Evolutionary conservation across 1,284 basidiomycete genomes (phyloP).

Genomic region (Puccinia coronata): DNA sequence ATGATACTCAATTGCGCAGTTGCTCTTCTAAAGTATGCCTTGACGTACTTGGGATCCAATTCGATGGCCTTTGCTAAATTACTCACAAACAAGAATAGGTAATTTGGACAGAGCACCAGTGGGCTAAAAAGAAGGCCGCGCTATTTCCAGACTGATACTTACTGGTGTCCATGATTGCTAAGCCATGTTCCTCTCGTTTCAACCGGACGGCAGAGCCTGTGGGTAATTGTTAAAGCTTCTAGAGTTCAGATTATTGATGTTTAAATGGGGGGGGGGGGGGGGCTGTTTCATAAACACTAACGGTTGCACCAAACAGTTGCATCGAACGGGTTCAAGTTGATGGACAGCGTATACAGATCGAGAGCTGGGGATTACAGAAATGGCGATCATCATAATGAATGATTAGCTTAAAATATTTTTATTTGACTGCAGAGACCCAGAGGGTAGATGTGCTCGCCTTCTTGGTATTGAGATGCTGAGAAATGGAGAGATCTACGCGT

Average conservation of each 20-base stretch:
- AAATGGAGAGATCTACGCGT: neutral
- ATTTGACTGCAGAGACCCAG: neutral
- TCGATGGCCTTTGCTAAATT: conserved; percentile 67
- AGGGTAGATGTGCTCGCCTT: conserved; percentile 1
- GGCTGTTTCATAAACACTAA: conserved; percentile 36
- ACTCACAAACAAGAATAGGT: conserved; percentile 24
- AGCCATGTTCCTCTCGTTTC: conserved; percentile 63
- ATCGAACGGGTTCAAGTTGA: conserved; percentile 58
- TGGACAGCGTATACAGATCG: conserved; percentile 56
- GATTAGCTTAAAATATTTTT: neutral
- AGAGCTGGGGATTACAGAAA: conserved; percentile 54
- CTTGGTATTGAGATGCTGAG: conserved; percentile 9
- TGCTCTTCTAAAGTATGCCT: conserved; percentile 83
- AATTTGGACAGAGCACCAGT: conserved; percentile 30
- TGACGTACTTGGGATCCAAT: conserved; percentile 85
- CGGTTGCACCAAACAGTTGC: conserved; percentile 57
- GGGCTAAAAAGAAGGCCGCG: conserved; percentile 1
- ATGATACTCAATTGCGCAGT: conserved; percentile 87
- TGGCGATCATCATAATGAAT: neutral
- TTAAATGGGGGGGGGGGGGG: neutral
- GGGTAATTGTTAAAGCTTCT: neutral
- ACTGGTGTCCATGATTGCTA: conserved; percentile 69
- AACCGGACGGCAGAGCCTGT: conserved; percentile 61
- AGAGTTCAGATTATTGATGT: neutral
- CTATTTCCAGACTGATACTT: conserved; percentile 56